Evolutionary conservation across 2,329 filamentous ascomycete genomes (phyloP), one percentile per base, ranked within the genome.

Genomic region (Fusarium duplospermum): DNA sequence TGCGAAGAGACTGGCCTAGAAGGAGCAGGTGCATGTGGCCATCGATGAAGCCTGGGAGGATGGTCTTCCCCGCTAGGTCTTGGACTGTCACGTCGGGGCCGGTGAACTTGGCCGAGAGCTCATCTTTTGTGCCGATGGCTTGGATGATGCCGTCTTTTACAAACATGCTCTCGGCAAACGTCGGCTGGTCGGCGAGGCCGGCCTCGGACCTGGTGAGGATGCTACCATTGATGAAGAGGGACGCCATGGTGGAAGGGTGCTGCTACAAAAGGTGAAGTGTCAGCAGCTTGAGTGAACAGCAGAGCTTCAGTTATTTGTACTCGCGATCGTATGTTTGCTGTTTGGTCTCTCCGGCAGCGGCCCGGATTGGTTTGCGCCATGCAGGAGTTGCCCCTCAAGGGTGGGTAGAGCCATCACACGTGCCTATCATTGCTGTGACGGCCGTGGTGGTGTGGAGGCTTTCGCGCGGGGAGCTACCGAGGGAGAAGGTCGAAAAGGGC

Each of bases 11-110:
- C 70, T 89, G 87, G 1, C 88, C 89, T 1, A 89, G 82, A 11
- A 88, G 81, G 0, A 90, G 82, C 11, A 90, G 82, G 74, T 90
- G 89, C 80, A 89, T 84, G 69, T 90, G 89, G 7, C 87, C 88
- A 67, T 90, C 89, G 42, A 90, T 86, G 80, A 90, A 90, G 16
- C 88, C 85, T 0, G 89, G 88, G 2, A 90, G 81, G 4, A 90
- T 81, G 2, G 82, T 83, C 24, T 76, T 77, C 1, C 82, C 81
- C 2, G 59, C 61, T 4, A 85, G 63, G 35, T 84, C 79, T 31
- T 76, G 75, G 1, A 69, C 75, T 13, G 57, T 10, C 18, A 72
- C 45, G 18, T 70, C 60, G 9, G 50, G 50, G 2, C 50, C 36
- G 1, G 64, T 62, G 27, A 67, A 58, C 13, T 73, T 76, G 5